Evolutionary conservation across 306 rosid genomes (phyloP).

Genomic region (Rosa multiflora): DNA sequence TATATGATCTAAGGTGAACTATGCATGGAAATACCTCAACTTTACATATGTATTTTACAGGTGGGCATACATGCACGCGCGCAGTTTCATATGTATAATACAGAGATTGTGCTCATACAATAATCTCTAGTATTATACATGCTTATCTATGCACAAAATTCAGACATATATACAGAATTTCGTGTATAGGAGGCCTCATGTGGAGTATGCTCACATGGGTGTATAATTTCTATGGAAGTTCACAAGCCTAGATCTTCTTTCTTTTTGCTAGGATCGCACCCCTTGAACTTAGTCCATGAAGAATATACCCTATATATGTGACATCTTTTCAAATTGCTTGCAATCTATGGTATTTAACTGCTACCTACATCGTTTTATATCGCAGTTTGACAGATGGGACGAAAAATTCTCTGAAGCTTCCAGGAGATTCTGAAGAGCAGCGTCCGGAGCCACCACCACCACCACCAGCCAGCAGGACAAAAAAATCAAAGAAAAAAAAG

Average conservation of each 20-base stretch:
- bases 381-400: conserved; percentile 18
- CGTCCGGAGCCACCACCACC: conserved; percentile 13
- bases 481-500: conserved; percentile 11
- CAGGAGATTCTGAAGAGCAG: conserved; percentile 7
- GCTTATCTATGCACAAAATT: not conserved
- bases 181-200: not conserved
- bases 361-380: not conserved
- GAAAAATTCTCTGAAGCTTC: conserved; percentile 1
- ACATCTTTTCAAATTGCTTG: too few relatives aligned
- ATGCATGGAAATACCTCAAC: not conserved
- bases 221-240: not conserved
- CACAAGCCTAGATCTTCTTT: too few relatives aligned
- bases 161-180: not conserved
- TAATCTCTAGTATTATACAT: conserved; percentile 3
- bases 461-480: not conserved
- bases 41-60: conserved; percentile 13
- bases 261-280: too few relatives aligned
- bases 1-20: conserved; percentile 2
- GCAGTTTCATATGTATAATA: not conserved
- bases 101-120: not conserved
- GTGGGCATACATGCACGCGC: conserved; percentile 1
- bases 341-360: not conserved
- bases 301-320: not conserved
- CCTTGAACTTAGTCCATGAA: too few relatives aligned
- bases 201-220: conserved; percentile 3